Evolutionary conservation across 495 filamentous ascomycete genomes (phyloP), one percentile per base, ranked within the genome.

Genomic region (Staphylotrichum longicolle): DNA sequence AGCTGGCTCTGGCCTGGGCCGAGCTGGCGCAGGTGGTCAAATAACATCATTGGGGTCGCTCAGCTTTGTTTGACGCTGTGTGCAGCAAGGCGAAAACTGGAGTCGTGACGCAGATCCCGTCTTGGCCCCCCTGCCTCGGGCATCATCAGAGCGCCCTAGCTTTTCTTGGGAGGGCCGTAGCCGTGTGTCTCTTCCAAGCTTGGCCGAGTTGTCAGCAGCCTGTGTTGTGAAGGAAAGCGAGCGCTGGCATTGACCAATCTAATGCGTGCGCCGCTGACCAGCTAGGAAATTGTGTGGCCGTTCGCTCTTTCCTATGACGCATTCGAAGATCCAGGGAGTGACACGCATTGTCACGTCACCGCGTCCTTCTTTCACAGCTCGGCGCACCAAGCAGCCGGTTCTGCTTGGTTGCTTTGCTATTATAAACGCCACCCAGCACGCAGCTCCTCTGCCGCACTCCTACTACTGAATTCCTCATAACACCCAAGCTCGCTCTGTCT

Each of bases 261-360:
- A 37, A 27, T 27, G 20, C 20, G 20, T 27, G 20, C 20, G 20
- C 20, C 20, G 20, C 20, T 27, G 20, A 27, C 20, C 20, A 27
- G 20, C 20, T 27, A 27, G 58, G 52, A 51, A 66, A 42, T 41
- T 44, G 53, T 20, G 32, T 39, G 60, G 48, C 47, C 50, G 11
- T 50, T 37, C 27, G 54, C 44, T 32, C 48, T 32, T 58, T 50
- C 61, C 64, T 66, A 63, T 66, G 64, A 67, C 61, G 61, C 62
- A 61, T 45, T 49, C 37, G 34, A 54, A 27, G 20, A 27, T 27
- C 20, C 20, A 27, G 20, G 20, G 20, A 27, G 45, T 50, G 49
- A 42, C 42, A 27, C 55, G 33, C n/a, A 14, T 15, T 47, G n/a
- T 54, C 65, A 62, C 54, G 61, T 58, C 60, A 63, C 55, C 34